A percentile compares a stretch with the other conserved stretches of the same genome.
Evolutionary conservation across 306 rosid species (phyloP).

Genomic region (Cajanus cajan): DNA sequence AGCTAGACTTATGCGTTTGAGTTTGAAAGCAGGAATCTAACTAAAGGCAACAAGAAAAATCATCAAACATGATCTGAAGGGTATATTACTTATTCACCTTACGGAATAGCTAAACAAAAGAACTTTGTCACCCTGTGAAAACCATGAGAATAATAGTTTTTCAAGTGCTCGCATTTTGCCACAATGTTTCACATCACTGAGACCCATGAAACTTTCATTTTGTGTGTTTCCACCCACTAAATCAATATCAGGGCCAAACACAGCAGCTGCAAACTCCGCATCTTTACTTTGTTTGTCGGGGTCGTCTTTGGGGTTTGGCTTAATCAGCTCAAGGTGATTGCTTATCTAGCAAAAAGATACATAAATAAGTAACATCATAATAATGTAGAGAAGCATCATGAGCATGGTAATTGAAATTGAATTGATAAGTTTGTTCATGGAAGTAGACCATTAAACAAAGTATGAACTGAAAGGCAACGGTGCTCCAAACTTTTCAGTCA

Average conservation of each 20-base stretch:
- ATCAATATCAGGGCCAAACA: slow-evolving; percentile 85
- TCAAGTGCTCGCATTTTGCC: slow-evolving; percentile 95
- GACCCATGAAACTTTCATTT: slow-evolving; percentile 82
- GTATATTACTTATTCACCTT: slow-evolving; percentile 61
- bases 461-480: slow-evolving; percentile 11
- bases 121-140: slow-evolving; percentile 79
- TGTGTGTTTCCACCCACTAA: slow-evolving; percentile 81
- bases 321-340: slow-evolving; percentile 91
- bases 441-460: slow-evolving; percentile 14
- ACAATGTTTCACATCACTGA: slow-evolving; percentile 85
- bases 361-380: slow-evolving; percentile 1
- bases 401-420: background rate
- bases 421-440: background rate
- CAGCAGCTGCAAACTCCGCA: slow-evolving; percentile 80
- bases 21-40: slow-evolving; percentile 19
- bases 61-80: slow-evolving; percentile 17
- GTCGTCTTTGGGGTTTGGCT: slow-evolving; percentile 86
- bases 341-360: slow-evolving; percentile 60
- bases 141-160: slow-evolving; percentile 73
- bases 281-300: slow-evolving; percentile 79
- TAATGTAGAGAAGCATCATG: slow-evolving; percentile 9
- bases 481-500: background rate
- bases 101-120: slow-evolving; percentile 95
- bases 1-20: background rate
- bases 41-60: background rate